Evolutionary conservation across 2,329 filamentous ascomycete genomes (phyloP).

Genomic region (Beauveria bassiana): DNA sequence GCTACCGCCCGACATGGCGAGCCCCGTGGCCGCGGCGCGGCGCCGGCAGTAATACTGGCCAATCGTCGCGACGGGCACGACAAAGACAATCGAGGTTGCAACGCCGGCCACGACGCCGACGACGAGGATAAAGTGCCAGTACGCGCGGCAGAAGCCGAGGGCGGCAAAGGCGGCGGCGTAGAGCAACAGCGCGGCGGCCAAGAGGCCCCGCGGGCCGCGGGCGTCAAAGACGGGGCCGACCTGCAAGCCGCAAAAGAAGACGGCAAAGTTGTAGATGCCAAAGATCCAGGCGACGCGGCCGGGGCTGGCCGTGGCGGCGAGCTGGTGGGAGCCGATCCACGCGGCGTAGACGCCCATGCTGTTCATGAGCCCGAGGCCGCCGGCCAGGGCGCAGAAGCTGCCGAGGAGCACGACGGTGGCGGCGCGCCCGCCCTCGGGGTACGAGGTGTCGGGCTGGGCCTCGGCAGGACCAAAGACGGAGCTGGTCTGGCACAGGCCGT

Average conservation of each 20-base stretch:
- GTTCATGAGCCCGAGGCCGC: slow-evolving; percentile 56
- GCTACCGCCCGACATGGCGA: slow-evolving; percentile 60
- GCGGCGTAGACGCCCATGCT: slow-evolving; percentile 56
- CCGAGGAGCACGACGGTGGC: slow-evolving; percentile 62
- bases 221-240: slow-evolving; percentile 63
- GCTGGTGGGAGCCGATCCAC: slow-evolving; percentile 55
- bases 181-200: slow-evolving; percentile 26
- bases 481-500: slow-evolving; percentile 4
- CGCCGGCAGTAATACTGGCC: slow-evolving; percentile 67
- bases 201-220: slow-evolving; percentile 51
- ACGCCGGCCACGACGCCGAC: slow-evolving; percentile 12
- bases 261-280: slow-evolving; percentile 57
- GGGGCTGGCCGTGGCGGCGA: slow-evolving; percentile 43
- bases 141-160: slow-evolving; percentile 11
- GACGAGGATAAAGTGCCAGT: slow-evolving; percentile 17
- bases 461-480: background rate
- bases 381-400: slow-evolving; percentile 53
- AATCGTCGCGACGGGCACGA: slow-evolving; percentile 49
- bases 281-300: slow-evolving; percentile 63
- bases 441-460: slow-evolving; percentile 24
- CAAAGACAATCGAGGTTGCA: slow-evolving; percentile 11
- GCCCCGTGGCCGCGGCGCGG: slow-evolving; percentile 68
- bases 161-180: slow-evolving; percentile 9
- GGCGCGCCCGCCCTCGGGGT: slow-evolving; percentile 58
- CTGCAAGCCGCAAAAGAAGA: slow-evolving; percentile 61